Evolutionary conservation across 1,139 yeast genomes (phyloP), one percentile per base, ranked within the genome.

Genomic region (Zhuliangozyma parablackwelliae): DNA sequence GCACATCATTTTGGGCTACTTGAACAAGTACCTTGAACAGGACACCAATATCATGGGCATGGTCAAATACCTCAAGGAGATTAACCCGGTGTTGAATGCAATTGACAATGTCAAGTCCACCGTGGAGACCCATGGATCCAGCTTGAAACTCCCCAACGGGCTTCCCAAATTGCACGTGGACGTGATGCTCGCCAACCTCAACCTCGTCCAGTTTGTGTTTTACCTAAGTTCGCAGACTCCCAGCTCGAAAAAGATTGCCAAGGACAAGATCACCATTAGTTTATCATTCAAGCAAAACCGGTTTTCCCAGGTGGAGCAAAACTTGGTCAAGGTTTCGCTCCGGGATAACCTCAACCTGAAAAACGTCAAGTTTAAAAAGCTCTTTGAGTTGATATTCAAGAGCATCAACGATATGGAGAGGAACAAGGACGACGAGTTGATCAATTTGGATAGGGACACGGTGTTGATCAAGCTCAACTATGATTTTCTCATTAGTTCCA

Each of bases 311-410:
- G 48, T 30, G 30, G 41, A 25, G 44, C 50, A 30, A 32, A 53
- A 42, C 48, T 57, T 46, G 37, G 58, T 43, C 39, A 53, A 62
- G 46, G 50, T 68, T 5, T 61, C 68, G 9, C 51, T 69, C 51
- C 58, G 59, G 34, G 69, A 68, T 34, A 69, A 66, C 44, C 51
- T 66, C 38, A 64, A 61, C 39, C 51, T 60, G n/a, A 63, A 60
- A 45, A 67, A 67, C 44, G 43, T 65, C 37, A 67, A 66, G 48
- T 65, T 63, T 41, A 69, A 67, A 42, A 56, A 56, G 36, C 52
- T 70, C 30, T 69, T 70, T 47, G 76, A 70, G 43, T 41, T 57
- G 40, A 65, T 70, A 1, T 68, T 65, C 48, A 61, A 59, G 36
- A 53, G 59, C 8, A 54, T 68, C 16, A 57, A 52, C 38, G 28